Percentiles rank a stretch among this genome's conserved stretches.
Evolutionary conservation across 2,329 filamentous ascomycete genomes (phyloP).

Genomic region (Stachybotrys chartarum): DNA sequence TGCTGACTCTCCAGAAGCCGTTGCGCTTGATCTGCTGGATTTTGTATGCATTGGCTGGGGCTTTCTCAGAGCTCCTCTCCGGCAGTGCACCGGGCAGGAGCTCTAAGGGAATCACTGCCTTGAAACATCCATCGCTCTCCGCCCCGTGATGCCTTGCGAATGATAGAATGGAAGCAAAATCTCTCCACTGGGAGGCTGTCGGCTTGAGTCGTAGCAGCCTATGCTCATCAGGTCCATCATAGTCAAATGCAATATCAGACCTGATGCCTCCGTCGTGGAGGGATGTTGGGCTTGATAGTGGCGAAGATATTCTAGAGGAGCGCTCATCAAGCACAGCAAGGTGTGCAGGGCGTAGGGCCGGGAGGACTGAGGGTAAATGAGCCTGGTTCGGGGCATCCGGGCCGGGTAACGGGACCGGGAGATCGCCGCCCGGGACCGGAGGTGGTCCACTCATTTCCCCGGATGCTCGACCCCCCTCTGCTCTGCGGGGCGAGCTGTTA

Average conservation of each 20-base stretch:
- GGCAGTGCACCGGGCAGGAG: constrained; percentile 21
- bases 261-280: constrained; percentile 10
- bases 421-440: background rate
- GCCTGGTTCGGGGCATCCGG: background rate
- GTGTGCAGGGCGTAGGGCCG: background rate
- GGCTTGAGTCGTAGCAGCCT: constrained; percentile 26
- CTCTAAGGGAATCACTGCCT: constrained; percentile 24
- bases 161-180: constrained; percentile 27
- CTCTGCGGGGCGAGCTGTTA: background rate
- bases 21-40: constrained; percentile 25
- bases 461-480: background rate
- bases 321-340: background rate
- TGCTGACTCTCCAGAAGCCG: constrained; percentile 28
- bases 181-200: constrained; percentile 24
- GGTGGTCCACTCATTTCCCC: background rate
- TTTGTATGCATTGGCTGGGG: constrained; percentile 28
- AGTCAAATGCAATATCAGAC: constrained; percentile 22
- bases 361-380: background rate
- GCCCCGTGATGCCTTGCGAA: constrained; percentile 23
- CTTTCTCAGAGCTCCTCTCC: constrained; percentile 18
- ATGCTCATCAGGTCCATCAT: constrained; percentile 21
- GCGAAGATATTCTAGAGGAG: background rate
- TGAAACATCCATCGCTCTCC: constrained; percentile 29
- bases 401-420: background rate
- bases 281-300: background rate